Conservation (phyloP, 768 basidiomycete genomes). For the Favolaschia claudopus region DNA sequence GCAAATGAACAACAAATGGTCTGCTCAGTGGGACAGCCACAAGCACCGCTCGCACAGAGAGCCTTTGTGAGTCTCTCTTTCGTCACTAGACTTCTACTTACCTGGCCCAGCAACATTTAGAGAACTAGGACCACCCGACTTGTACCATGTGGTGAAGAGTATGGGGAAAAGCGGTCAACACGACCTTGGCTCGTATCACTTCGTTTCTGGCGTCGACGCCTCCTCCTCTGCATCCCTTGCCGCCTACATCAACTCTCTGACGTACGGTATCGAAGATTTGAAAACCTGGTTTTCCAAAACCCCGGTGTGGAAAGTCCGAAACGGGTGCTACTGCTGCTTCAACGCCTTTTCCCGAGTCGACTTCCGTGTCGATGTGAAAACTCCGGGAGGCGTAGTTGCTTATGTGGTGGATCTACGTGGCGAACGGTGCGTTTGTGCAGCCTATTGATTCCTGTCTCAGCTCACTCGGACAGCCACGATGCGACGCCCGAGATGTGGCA, state of each 20-base stretch:
- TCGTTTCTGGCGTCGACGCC: slow-evolving; percentile 97
- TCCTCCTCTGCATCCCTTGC: slow-evolving; percentile 97
- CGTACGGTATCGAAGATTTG: slow-evolving; percentile 91
- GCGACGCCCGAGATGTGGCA: slow-evolving; percentile 95
- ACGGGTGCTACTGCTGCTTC: slow-evolving; percentile 97
- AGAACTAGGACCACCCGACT: slow-evolving; percentile 96
- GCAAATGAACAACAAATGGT: slow-evolving; percentile 10
- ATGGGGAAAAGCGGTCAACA: slow-evolving; percentile 84
- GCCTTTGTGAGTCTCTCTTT: slow-evolving; percentile 69
- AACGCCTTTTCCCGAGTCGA: slow-evolving; percentile 98
- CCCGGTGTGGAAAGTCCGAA: slow-evolving; percentile 87
- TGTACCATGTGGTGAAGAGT: slow-evolving; percentile 95
- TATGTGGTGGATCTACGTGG: slow-evolving; percentile 95
- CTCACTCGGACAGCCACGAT: slow-evolving; percentile 66
- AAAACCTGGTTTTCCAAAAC: slow-evolving; percentile 92
- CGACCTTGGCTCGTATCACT: slow-evolving; percentile 96
- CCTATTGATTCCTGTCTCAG: not conserved
- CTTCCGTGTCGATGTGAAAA: slow-evolving; percentile 96
- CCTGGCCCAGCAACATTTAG: slow-evolving; percentile 81
- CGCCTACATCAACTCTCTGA: slow-evolving; percentile 98
- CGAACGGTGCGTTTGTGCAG: slow-evolving; percentile 71
- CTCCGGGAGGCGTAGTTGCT: slow-evolving; percentile 95
- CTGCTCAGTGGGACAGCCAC: too few species aligned
- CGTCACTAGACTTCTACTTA: slow-evolving; percentile 7
- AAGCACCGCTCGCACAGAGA: slow-evolving; percentile 90